Base-by-base conservation (phyloP, 2,329 filamentous ascomycete species). In the Diaporthe australafricana region DNA sequence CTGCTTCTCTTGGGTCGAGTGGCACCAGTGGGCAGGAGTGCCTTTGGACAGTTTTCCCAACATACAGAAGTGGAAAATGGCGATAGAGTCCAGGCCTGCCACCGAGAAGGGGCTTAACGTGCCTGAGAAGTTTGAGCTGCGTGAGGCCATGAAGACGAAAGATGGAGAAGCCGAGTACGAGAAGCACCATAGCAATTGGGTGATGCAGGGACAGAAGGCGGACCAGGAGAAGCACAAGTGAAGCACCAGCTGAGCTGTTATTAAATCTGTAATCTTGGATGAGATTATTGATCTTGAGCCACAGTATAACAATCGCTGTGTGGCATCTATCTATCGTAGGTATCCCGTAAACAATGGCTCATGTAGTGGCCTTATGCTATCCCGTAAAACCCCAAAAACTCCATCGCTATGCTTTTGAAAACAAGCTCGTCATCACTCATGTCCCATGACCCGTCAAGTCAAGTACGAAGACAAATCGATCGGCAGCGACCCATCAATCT, bases 381-480 rank as follows among this genome's bases (percentile, higher is more conserved):
- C 20, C 67, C 68, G 16, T 16, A 56, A 72, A 70, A 38, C 25
- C 47, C 52, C 63, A 35, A 65, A 40, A 77, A 79, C 78, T 75
- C 78, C 78, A 45, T 77, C 77, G 78, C 78, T 79, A 78, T 79
- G 76, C 75, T 73, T 56, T 12, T 53, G 22, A 47, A 65, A 45
- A 62, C n/a, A 63, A 35, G 20, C 45, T 50, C 35, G 45, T 52
- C n/a, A 42, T 69, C 14, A 30, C 40, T 52, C 53, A 32, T 60
- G 22, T 27, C 42, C 35, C 67, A 60, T 42, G 53, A 30, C 32
- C 53, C 53, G 20, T 48, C 40, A 60, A 60, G 22, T 4, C 4
- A 45, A 30, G 17, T 25, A 57, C 14, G 38, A 38, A 14, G n/a
- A 20, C 1, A 65, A 62, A 50, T 11, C 62, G 7, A 45, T 25